Evolutionary conservation across 2,329 filamentous ascomycete species (phyloP).

Genomic region (Cladosporium sphaerospermum): DNA sequence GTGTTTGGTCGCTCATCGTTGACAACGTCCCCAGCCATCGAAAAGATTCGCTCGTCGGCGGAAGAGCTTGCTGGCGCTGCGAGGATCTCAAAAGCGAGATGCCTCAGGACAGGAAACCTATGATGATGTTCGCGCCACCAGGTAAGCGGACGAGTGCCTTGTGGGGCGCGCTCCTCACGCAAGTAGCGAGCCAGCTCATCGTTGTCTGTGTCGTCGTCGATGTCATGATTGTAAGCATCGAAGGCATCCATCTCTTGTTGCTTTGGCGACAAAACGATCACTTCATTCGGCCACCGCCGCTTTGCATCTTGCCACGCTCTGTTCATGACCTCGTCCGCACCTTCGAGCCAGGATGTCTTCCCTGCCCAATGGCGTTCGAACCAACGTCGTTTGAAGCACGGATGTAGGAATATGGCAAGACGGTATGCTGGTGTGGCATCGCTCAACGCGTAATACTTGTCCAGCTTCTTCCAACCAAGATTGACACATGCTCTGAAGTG

Average conservation of each 20-base stretch:
- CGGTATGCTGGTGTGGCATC: background rate
- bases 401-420: background rate
- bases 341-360: background rate
- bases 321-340: slow-evolving; percentile 3
- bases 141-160: background rate
- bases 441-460: background rate
- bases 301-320: slow-evolving; percentile 6
- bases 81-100: background rate
- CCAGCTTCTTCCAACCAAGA: slow-evolving; percentile 3
- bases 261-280: background rate
- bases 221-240: background rate
- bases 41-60: too few relatives aligned
- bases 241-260: slow-evolving; percentile 9
- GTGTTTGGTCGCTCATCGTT: too few relatives aligned
- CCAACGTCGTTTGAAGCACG: background rate
- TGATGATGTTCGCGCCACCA: background rate
- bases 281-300: slow-evolving; percentile 2
- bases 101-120: background rate
- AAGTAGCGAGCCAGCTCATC: slow-evolving; percentile 11
- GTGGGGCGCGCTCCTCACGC: slow-evolving; percentile 5
- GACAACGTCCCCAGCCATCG: too few relatives aligned
- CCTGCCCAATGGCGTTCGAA: background rate
- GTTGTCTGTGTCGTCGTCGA: background rate
- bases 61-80: slow-evolving; percentile 1
- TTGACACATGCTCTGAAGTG: slow-evolving; percentile 1